These are phyloP conservation scores for Pholiota conissans DNA, from an alignment of 768 basidiomycete species.

Conservation along the genomic window DNA sequence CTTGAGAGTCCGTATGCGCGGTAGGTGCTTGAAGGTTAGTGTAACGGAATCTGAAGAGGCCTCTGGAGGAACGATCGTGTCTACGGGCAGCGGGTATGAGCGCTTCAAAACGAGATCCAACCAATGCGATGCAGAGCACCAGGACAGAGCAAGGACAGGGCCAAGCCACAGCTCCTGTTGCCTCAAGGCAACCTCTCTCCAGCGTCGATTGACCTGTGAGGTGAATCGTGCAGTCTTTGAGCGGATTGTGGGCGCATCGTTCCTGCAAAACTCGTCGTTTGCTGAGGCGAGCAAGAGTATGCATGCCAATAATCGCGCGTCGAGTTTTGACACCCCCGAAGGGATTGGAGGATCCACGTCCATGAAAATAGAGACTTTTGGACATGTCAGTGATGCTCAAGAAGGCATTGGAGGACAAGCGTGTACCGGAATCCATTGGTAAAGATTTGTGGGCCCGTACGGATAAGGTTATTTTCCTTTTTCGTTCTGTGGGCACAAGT, in stretches of 20 bases:
- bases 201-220: constrained; percentile 18
- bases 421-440: not conserved
- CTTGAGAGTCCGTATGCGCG: constrained; percentile 16
- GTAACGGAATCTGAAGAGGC: constrained; percentile 10
- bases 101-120: constrained; percentile 15
- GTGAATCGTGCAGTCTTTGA: constrained; percentile 10
- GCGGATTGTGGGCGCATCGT: constrained; percentile 1
- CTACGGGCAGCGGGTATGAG: constrained; percentile 17
- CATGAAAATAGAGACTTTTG: not conserved
- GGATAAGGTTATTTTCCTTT: not conserved
- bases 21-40: constrained; percentile 12
- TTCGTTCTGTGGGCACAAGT: not conserved
- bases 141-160: constrained; percentile 18
- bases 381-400: not conserved
- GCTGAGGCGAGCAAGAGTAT: constrained; percentile 17
- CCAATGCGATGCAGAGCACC: constrained; percentile 19
- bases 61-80: constrained; percentile 15
- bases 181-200: constrained; percentile 17
- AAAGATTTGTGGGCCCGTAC: not conserved
- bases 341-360: not conserved
- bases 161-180: constrained; percentile 17
- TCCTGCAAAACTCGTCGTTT: constrained; percentile 1
- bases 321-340: not conserved
- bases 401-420: not conserved
- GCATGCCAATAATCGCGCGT: constrained; percentile 3